Percentiles rank a stretch among this genome's conserved stretches.
These are phyloP conservation scores for Brasenia schreberi DNA, from an alignment of 164 flowering plant species.

Conservation along the genomic window DNA sequence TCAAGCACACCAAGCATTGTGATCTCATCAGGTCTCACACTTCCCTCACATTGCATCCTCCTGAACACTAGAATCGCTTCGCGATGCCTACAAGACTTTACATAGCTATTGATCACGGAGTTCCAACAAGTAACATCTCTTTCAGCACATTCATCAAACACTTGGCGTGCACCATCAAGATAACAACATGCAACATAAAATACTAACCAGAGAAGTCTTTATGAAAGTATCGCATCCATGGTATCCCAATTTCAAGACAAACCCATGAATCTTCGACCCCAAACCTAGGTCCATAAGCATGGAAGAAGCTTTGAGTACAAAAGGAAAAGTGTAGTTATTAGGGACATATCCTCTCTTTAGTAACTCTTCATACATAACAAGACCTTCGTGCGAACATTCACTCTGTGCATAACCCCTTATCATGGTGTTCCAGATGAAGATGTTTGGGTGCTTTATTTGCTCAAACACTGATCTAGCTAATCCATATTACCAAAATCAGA, in stretches of 20 bases:
- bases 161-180: constrained; percentile 11
- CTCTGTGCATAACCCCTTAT: constrained; percentile 19
- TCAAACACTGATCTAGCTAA: constrained; percentile 14
- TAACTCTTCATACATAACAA: constrained; percentile 8
- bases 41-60: constrained; percentile 9
- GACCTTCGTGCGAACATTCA: constrained; percentile 7
- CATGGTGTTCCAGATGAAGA: constrained; percentile 22
- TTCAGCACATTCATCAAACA: constrained; percentile 12
- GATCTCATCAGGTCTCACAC: constrained; percentile 15
- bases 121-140: constrained; percentile 24
- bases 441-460: constrained; percentile 6
- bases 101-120: constrained; percentile 20
- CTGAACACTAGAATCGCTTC: constrained; percentile 14
- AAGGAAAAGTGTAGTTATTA: constrained; percentile 21
- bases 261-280: constrained; percentile 13
- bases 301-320: constrained; percentile 16
- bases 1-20: constrained; percentile 17
- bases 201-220: constrained; percentile 15
- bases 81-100: constrained; percentile 6
- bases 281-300: constrained; percentile 11
- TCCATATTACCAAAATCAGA: constrained; percentile 12
- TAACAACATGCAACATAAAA: constrained; percentile 15
- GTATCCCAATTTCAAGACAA: constrained; percentile 10
- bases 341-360: constrained; percentile 10
- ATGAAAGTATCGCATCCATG: constrained; percentile 16